Evolutionary conservation across 106 monocot genomes (phyloP).

Genomic region (Dendrobium nobile): DNA sequence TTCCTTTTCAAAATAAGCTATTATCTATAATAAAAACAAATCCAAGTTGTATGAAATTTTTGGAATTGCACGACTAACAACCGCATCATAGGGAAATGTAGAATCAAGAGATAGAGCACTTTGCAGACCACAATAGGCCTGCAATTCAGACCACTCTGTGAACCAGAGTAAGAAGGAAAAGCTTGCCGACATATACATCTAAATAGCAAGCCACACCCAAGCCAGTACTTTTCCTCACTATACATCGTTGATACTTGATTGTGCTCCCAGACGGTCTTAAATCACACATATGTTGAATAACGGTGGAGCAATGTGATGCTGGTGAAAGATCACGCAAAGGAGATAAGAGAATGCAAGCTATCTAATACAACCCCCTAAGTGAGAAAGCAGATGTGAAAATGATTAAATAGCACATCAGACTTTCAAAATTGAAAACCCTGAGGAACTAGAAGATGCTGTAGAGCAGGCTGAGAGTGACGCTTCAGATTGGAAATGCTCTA

Average conservation of each 20-base stretch:
- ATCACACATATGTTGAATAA: background rate
- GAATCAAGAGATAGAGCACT: background rate
- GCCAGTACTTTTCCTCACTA: background rate
- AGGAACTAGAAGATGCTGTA: too few species aligned
- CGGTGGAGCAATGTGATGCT: background rate
- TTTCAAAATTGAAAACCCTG: too few species aligned
- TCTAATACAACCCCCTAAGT: background rate
- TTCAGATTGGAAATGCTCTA: too few species aligned
- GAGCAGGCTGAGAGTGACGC: too few species aligned
- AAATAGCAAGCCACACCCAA: background rate
- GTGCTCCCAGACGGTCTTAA: background rate
- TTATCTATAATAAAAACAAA: background rate
- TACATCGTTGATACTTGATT: background rate
- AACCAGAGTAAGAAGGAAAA: background rate
- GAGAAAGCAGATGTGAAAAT: background rate
- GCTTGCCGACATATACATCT: background rate
- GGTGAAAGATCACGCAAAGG: background rate
- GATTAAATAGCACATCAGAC: background rate
- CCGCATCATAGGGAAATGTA: background rate
- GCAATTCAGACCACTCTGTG: background rate
- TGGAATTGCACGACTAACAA: background rate
- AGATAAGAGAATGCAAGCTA: background rate
- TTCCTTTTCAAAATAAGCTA: background rate
- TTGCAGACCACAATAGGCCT: background rate
- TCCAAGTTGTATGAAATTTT: background rate